Conservation (phyloP, 306 rosid species). For the Fragaria ananassa region DNA sequence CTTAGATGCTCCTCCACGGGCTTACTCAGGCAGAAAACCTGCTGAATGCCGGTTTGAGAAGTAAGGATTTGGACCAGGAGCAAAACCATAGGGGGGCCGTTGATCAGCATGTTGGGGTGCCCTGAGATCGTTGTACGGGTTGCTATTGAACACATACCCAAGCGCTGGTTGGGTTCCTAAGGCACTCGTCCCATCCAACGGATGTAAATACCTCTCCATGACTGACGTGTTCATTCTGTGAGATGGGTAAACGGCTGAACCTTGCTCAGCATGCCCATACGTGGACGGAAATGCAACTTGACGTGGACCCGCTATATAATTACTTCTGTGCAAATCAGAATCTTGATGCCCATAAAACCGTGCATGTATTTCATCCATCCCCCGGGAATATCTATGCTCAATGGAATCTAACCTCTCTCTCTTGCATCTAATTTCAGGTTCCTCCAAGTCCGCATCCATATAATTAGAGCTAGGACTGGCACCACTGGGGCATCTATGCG, state of each 20-base stretch:
- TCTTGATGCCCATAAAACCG: slow-evolving; percentile 38
- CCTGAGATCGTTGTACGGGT: slow-evolving; percentile 18
- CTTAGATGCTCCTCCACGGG: background rate
- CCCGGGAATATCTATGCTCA: slow-evolving; percentile 30
- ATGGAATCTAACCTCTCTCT: slow-evolving; percentile 21
- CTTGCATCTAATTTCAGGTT: slow-evolving; percentile 21
- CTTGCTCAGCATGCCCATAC: slow-evolving; percentile 22
- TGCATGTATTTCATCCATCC: slow-evolving; percentile 33
- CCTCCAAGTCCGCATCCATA: slow-evolving; percentile 36
- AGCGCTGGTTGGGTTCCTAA: slow-evolving; percentile 29
- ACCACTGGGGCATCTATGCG: slow-evolving; percentile 25
- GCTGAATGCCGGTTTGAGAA: slow-evolving; percentile 45
- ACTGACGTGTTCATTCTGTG: slow-evolving; percentile 42
- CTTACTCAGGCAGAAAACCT: slow-evolving; percentile 51
- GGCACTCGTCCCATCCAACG: slow-evolving; percentile 47
- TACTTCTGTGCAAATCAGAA: slow-evolving; percentile 21
- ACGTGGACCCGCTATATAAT: slow-evolving; percentile 31
- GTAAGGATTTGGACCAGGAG: slow-evolving; percentile 32
- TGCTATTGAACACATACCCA: slow-evolving; percentile 21
- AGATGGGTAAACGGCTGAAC: slow-evolving; percentile 26
- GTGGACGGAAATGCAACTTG: slow-evolving; percentile 19
- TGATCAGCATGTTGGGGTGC: slow-evolving; percentile 36
- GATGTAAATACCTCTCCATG: slow-evolving; percentile 62
- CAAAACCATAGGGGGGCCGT: slow-evolving; percentile 33
- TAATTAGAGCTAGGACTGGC: slow-evolving; percentile 27